Evolutionary conservation across 2,329 filamentous ascomycete genomes (phyloP), one percentile per base, ranked within the genome.

Genomic region (Calycina marina): DNA sequence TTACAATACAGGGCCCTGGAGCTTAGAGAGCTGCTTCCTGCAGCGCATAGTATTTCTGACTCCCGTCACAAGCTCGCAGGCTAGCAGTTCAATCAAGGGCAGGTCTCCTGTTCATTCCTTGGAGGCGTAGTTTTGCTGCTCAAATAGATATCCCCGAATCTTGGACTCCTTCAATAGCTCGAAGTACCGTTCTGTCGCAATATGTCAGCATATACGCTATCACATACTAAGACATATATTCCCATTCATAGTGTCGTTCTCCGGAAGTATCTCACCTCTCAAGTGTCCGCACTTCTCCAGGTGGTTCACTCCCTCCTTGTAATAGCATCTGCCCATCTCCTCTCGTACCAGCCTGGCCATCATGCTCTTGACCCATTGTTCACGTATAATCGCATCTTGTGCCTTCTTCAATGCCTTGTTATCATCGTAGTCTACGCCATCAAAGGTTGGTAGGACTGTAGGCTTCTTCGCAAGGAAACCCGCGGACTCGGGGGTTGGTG

Each of bases 331-430:
- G 58, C 76, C 69, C 62, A 90, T 63, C 64, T 90, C 82, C 56
- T 88, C 78, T 42, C 79, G 65, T 34, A 90, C 79, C 41, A 90
- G 61, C 40, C 82, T 68, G 36, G 78, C 79, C 82, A 86, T 90
- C 82, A 90, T 90, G 55, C 77, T 76, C 55, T 73, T 75, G 38
- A 90, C 80, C 83, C 83, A 90, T 63, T 90, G 82, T 62, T 90
- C 82, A 41, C 81, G 69, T 48, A 90, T 71, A 36, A 90, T 69
- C 43, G 81, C 70, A 56, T 90, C 82, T 56, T 88, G 81, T 33
- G 82, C 82, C 40, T 75, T 74, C 65, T 88, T 90, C 54, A 90
- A 65, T 46, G 73, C 72, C 54, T 72, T 72, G 55, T 76, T 84
- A 62, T 90, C 79, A 45, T 86, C 77, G 62, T 78, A 90, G 63